Conservation (phyloP, 2,329 filamentous ascomycete genomes). For the Geosmithia flava region DNA sequence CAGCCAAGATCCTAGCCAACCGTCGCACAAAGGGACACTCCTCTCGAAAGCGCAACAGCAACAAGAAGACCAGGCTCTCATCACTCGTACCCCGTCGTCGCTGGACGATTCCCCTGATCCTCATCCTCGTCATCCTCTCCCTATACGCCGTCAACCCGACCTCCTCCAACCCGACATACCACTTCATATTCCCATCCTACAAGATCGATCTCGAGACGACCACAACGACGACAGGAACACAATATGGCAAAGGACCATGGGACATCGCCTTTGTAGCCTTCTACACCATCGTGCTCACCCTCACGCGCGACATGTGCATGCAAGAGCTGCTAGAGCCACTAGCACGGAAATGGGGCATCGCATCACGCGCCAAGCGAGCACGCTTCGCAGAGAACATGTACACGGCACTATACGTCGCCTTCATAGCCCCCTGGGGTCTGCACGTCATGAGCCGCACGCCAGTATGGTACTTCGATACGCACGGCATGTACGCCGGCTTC, state of each 20-base stretch:
- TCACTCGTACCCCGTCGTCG: background rate
- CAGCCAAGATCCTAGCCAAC: background rate
- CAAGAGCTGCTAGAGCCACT: constrained; percentile 73
- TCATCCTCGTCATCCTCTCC: constrained; percentile 50
- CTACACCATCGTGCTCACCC: constrained; percentile 80
- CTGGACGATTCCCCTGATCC: constrained; percentile 45
- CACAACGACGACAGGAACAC: constrained; percentile 32
- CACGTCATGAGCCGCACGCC: constrained; percentile 84
- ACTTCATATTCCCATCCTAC: constrained; percentile 86
- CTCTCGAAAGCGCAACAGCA: background rate
- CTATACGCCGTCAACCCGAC: constrained; percentile 67
- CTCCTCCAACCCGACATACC: constrained; percentile 64
- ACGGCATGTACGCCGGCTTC: constrained; percentile 79
- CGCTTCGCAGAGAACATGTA: constrained; percentile 97
- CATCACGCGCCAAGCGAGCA: constrained; percentile 63
- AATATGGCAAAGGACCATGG: constrained; percentile 78
- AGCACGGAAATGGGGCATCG: constrained; percentile 58
- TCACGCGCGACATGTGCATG: constrained; percentile 94
- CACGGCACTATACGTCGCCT: constrained; percentile 77
- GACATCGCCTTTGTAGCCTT: constrained; percentile 82
- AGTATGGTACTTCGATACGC: constrained; percentile 91
- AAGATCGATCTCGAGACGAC: constrained; percentile 41
- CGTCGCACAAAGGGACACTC: background rate
- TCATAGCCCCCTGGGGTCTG: constrained; percentile 73
- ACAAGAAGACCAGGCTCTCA: background rate